Evolutionary conservation across 768 basidiomycete genomes (phyloP), one percentile per base, ranked within the genome.

Genomic region (Mycena olivaceomarginata): DNA sequence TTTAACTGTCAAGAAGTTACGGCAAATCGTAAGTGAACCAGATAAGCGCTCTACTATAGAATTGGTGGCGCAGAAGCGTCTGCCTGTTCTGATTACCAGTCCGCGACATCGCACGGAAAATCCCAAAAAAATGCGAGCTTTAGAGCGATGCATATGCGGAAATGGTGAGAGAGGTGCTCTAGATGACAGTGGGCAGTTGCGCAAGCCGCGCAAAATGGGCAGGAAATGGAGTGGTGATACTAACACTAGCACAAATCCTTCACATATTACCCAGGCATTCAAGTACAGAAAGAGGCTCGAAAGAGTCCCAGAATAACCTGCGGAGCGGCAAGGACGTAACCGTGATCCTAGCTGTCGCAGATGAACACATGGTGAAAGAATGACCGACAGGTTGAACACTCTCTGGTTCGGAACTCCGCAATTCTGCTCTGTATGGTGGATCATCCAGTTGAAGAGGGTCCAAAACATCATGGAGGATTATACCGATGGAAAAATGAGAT

Each of bases 311-410:
- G 51, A 41, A n/a, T 18, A 22, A 20, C 25, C 22, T 40, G 53
- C 25, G 40, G 7, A n/a, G n/a, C 67, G 53, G 69, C 22, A 39
- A 3, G 46, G 6, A 40, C 46, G 60, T 51, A 70, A 71, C 20
- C 5, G n/a, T 40, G 70, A 70, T 71, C 31, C 70, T 71, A 63
- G 43, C 70, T 63, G 60, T 71, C 70, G 70, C 70, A 63, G 31
- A n/a, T 5, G 15, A 25, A 39, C 45, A n/a, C 69, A 62, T 37
- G 43, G 41, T 18, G 18, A 71, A 15, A 45, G 22, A 51, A 63
- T 45, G 59, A 60, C 43, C 43, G 43, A 45, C 11, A 45, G 43
- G 10, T 45, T 15, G 43, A 31, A 31, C 31, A 4, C 31, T 15
- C 43, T 45, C 15, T 45, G 15, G 43, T 45, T 15, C 15, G 43